Conservation (phyloP, 164 flowering plant species). For the Buxus sempervirens region DNA sequence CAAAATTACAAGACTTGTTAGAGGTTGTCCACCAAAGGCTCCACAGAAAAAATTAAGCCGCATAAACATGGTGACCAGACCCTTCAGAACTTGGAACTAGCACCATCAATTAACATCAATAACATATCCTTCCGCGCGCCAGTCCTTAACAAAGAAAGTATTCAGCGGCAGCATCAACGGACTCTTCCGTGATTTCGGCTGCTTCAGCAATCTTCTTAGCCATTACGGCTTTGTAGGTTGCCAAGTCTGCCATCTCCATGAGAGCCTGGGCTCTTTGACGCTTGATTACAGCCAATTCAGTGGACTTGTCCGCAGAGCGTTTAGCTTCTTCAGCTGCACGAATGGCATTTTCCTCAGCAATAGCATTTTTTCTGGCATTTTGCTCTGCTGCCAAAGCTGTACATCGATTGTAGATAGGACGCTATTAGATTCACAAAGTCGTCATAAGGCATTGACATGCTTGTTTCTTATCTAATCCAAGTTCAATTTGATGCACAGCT, state of each 20-base stretch:
- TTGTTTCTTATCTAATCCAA: not conserved
- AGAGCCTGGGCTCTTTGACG: conserved; percentile 67
- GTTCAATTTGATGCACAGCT: too few species aligned
- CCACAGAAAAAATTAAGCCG: not conserved
- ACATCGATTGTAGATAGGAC: not conserved
- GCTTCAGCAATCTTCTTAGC: conserved; percentile 66
- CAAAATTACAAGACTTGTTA: conserved; percentile 7
- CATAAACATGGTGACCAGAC: too few species aligned
- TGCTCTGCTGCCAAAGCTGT: conserved; percentile 13
- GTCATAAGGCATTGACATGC: not conserved
- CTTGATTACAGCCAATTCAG: conserved; percentile 43
- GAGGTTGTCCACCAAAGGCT: not conserved
- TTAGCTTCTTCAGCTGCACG: conserved; percentile 48
- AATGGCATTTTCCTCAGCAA: conserved; percentile 26
- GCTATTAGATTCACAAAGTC: not conserved
- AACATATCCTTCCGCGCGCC: not conserved
- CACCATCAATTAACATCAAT: not conserved
- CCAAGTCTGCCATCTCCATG: conserved; percentile 68
- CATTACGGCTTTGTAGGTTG: conserved; percentile 58
- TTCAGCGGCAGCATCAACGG: conserved; percentile 23
- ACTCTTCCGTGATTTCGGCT: conserved; percentile 24
- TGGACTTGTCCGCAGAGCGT: conserved; percentile 29
- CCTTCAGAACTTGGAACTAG: not conserved
- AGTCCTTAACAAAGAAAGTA: conserved; percentile 20
- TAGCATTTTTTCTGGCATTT: not conserved